phyloP scores from a whole-genome alignment of 2,329 filamentous ascomycete species.

The Epichloe typhina region DNA sequence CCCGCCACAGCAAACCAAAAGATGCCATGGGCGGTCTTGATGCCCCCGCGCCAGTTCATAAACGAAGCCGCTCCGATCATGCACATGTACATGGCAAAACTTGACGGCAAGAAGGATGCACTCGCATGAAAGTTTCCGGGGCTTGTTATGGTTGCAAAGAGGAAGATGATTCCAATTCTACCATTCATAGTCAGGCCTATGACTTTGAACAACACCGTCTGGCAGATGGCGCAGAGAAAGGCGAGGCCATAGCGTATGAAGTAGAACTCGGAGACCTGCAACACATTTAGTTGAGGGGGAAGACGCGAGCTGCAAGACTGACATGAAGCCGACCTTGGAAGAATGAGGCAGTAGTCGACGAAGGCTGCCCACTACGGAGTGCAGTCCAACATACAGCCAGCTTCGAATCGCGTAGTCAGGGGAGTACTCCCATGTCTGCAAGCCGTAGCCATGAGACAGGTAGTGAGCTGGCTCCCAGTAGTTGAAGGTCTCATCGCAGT shows the following conservation, averaged over 20 bases:
- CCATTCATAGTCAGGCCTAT: conserved; percentile 67
- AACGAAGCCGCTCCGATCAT: conserved; percentile 82
- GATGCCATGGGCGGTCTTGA: conserved; percentile 71
- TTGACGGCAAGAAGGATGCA: conserved; percentile 77
- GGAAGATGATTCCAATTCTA: conserved; percentile 72
- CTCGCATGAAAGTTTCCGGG: conserved; percentile 92
- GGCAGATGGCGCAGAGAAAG: conserved; percentile 63
- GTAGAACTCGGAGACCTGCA: conserved; percentile 65
- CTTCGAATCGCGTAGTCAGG: conserved; percentile 89
- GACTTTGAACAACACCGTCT: conserved; percentile 68
- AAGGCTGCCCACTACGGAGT: conserved; percentile 59
- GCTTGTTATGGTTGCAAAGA: conserved; percentile 63
- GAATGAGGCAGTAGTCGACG: conserved; percentile 49
- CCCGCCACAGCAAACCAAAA: conserved; percentile 83
- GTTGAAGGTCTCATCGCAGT: conserved; percentile 98
- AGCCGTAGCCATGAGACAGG: conserved; percentile 77
- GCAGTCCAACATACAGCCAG: conserved; percentile 78
- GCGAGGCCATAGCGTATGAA: conserved; percentile 66
- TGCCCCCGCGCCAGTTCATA: conserved; percentile 73
- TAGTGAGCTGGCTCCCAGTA: conserved; percentile 98
- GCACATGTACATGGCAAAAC: conserved; percentile 89
- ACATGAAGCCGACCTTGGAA: conserved; percentile 33
- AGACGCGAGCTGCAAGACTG: too few species aligned
- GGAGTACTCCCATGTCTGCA: conserved; percentile 99
- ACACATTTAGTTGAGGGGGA: not conserved